Conservation (phyloP, 208 protist genomes). For the Leishmania arabica region DNA sequence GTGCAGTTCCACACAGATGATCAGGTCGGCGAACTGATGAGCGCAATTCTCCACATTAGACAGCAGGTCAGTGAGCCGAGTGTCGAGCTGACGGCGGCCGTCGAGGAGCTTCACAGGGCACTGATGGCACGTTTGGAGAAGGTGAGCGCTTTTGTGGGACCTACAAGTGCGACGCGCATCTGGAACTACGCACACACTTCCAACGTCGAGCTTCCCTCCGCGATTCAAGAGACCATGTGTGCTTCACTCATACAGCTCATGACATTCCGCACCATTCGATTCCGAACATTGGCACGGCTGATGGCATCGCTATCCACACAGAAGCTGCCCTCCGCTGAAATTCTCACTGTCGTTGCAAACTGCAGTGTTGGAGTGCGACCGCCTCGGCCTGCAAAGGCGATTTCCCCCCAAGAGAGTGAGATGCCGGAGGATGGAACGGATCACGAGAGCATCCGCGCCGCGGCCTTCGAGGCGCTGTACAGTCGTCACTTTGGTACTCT, state of each 20-base stretch:
- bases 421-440: constrained; percentile 16
- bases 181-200: constrained; percentile 28
- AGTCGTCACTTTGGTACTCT: constrained; percentile 38
- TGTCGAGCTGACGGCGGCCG: constrained; percentile 34
- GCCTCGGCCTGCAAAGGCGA: constrained; percentile 29
- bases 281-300: constrained; percentile 28
- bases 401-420: neutral
- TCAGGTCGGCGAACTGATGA: constrained; percentile 62
- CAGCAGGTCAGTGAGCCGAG: constrained; percentile 15
- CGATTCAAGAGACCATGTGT: constrained; percentile 39
- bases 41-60: constrained; percentile 31
- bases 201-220: constrained; percentile 41
- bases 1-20: constrained; percentile 68
- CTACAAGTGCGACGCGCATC: constrained; percentile 32
- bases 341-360: constrained; percentile 49
- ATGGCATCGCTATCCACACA: constrained; percentile 24
- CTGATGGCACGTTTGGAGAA: constrained; percentile 62
- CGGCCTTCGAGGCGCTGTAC: constrained; percentile 36
- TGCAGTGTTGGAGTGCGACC: constrained; percentile 61
- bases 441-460: constrained; percentile 22
- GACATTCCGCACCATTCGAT: constrained; percentile 24
- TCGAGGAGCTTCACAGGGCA: constrained; percentile 38
- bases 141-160: constrained; percentile 41
- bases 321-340: constrained; percentile 34
- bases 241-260: constrained; percentile 34